Percentiles rank a stretch among this genome's conserved stretches.
phyloP scores from a whole-genome alignment of 768 basidiomycete genomes.

The Pulveroboletus sp. region DNA sequence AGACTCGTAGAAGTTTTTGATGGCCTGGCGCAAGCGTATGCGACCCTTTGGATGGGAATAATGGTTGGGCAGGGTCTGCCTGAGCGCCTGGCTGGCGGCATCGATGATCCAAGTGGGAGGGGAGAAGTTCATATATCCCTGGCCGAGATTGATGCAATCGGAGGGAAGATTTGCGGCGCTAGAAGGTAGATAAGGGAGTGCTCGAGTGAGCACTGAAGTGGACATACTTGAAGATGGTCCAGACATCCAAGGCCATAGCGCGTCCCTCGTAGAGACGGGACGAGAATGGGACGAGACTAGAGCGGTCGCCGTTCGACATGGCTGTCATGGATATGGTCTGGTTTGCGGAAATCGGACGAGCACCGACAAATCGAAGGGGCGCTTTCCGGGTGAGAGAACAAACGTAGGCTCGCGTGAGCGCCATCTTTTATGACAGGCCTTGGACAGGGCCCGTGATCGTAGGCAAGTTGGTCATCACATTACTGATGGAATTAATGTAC shows the following conservation, averaged over 20 bases:
- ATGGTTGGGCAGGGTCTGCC: slow-evolving; percentile 65
- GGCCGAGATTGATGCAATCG: slow-evolving; percentile 95
- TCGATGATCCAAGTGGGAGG: slow-evolving; percentile 79
- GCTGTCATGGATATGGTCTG: neutral
- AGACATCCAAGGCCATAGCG: slow-evolving; percentile 80
- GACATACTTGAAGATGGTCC: slow-evolving; percentile 84
- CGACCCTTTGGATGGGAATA: slow-evolving; percentile 92
- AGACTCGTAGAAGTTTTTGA: slow-evolving; percentile 76
- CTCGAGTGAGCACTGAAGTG: neutral
- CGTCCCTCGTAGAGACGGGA: slow-evolving; percentile 73
- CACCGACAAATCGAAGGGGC: neutral
- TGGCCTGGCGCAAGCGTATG: slow-evolving; percentile 81
- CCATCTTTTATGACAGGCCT: neutral
- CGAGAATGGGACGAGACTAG: slow-evolving; percentile 62
- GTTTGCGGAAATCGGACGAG: neutral
- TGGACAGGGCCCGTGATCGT: too few relatives aligned
- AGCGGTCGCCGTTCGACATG: slow-evolving; percentile 33
- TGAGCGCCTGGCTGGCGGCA: slow-evolving; percentile 69
- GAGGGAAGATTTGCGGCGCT: slow-evolving; percentile 86
- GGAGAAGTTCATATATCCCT: slow-evolving; percentile 91
- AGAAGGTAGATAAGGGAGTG: slow-evolving; percentile 7
- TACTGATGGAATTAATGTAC: too few relatives aligned
- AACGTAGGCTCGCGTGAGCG: neutral
- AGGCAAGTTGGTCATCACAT: too few relatives aligned
- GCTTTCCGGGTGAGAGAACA: neutral